These are phyloP conservation scores for Ogataea naganishii DNA, from an alignment of 805 yeast genomes.

Conservation along the genomic window DNA sequence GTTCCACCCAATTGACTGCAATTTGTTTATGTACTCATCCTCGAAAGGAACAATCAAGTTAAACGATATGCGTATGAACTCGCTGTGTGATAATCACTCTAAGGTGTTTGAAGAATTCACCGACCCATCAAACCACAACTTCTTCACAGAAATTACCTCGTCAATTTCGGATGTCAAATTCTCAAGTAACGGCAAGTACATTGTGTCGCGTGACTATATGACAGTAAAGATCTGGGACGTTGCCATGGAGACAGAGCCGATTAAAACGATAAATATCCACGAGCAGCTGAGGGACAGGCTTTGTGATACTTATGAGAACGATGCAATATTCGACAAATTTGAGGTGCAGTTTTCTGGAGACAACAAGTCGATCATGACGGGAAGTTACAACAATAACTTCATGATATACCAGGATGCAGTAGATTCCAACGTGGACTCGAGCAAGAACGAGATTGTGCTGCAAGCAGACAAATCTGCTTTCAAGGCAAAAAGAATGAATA, in stretches of 20 bases:
- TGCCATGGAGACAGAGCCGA: constrained; percentile 91
- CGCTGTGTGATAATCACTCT: constrained; percentile 86
- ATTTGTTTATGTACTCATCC: constrained; percentile 88
- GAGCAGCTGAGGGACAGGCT: constrained; percentile 88
- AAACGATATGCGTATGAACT: constrained; percentile 93
- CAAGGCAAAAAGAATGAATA: constrained; percentile 59
- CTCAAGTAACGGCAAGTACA: constrained; percentile 84
- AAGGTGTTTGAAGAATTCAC: constrained; percentile 85
- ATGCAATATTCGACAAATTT: constrained; percentile 96
- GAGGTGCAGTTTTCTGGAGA: constrained; percentile 95
- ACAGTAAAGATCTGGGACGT: constrained; percentile 98
- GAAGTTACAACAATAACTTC: constrained; percentile 93
- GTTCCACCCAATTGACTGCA: constrained; percentile 90
- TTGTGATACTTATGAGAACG: constrained; percentile 97
- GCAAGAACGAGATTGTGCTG: constrained; percentile 61
- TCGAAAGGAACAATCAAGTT: constrained; percentile 93
- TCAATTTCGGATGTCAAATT: constrained; percentile 91
- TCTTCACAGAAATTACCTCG: constrained; percentile 94
- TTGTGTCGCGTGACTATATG: constrained; percentile 95
- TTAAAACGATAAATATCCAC: constrained; percentile 91
- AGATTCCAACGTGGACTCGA: constrained; percentile 22
- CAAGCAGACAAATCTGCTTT: constrained; percentile 98
- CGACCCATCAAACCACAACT: constrained; percentile 89
- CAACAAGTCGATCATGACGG: constrained; percentile 87
- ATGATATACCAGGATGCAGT: constrained; percentile 90